phyloP scores from a whole-genome alignment of 2,329 filamentous ascomycete genomes.

The Cryphonectria naterciae region DNA sequence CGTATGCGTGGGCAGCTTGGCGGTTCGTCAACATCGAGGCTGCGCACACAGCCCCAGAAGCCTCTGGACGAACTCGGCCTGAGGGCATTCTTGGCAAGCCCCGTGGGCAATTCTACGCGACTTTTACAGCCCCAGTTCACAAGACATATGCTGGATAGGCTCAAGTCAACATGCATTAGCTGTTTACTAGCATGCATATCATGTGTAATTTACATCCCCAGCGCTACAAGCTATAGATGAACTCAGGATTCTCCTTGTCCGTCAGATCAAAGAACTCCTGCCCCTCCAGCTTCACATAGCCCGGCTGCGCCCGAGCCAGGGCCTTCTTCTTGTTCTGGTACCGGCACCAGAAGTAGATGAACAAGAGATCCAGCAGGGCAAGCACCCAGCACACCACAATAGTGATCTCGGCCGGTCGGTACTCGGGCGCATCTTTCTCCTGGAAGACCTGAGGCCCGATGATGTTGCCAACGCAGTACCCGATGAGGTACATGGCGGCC shows the following conservation, averaged over 20 bases:
- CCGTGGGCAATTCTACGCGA: not conserved
- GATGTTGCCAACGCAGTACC: constrained; percentile 59
- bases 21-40: not conserved
- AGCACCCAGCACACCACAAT: constrained; percentile 63
- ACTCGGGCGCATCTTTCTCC: constrained; percentile 59
- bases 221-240: constrained; percentile 60
- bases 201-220: not conserved
- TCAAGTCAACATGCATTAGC: not conserved
- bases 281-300: constrained; percentile 65
- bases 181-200: not conserved
- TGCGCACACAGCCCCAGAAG: not conserved
- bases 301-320: constrained; percentile 51
- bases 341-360: constrained; percentile 66
- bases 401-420: constrained; percentile 66
- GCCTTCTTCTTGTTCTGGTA: constrained; percentile 64
- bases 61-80: not conserved
- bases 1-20: not conserved
- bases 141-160: too few relatives aligned
- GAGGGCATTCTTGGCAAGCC: not conserved
- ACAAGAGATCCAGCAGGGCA: constrained; percentile 57
- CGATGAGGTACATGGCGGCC: constrained; percentile 56
- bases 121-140: not conserved
- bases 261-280: constrained; percentile 71
- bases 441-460: constrained; percentile 59
- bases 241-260: constrained; percentile 68